A percentile compares a stretch with the other conserved stretches of the same genome.
Conservation (phyloP, 2,329 filamentous ascomycete genomes). For the Rhexocercosporidium sp. region DNA sequence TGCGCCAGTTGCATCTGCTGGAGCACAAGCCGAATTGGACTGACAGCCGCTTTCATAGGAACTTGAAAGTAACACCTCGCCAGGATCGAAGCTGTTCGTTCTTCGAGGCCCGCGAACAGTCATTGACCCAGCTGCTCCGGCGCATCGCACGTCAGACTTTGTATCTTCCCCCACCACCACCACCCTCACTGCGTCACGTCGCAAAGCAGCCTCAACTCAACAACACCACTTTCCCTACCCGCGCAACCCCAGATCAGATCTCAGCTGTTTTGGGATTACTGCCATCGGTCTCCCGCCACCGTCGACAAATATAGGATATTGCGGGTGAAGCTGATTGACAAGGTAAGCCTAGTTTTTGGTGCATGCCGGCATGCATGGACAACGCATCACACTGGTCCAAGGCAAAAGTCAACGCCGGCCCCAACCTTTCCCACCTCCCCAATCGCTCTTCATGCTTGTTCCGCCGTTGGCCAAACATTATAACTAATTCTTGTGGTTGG, state of each 20-base stretch:
- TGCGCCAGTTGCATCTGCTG: constrained; percentile 22
- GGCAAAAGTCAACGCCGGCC: constrained; percentile 37
- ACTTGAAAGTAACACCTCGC: background rate
- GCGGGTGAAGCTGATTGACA: constrained; percentile 40
- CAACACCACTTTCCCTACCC: constrained; percentile 20
- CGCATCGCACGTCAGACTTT: constrained; percentile 6
- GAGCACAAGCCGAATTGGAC: background rate
- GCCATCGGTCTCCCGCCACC: constrained; percentile 33
- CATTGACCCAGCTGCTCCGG: constrained; percentile 5
- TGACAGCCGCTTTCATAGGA: constrained; percentile 5
- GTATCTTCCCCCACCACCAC: constrained; percentile 9
- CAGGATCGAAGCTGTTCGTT: constrained; percentile 9
- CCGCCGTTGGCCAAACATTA: constrained; percentile 34
- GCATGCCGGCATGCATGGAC: constrained; percentile 41
- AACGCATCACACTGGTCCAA: constrained; percentile 43
- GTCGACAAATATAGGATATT: constrained; percentile 35
- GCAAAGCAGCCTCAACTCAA: constrained; percentile 18
- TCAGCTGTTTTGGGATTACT: constrained; percentile 25
- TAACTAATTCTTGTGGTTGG: constrained; percentile 43
- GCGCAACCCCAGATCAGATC: constrained; percentile 26
- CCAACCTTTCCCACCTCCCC: constrained; percentile 36
- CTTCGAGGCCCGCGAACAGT: background rate
- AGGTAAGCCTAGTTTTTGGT: constrained; percentile 44
- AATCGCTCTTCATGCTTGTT: constrained; percentile 36
- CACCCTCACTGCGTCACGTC: constrained; percentile 28